phyloP scores from a whole-genome alignment of 331 rosid species.

The Malus hybrid region DNA sequence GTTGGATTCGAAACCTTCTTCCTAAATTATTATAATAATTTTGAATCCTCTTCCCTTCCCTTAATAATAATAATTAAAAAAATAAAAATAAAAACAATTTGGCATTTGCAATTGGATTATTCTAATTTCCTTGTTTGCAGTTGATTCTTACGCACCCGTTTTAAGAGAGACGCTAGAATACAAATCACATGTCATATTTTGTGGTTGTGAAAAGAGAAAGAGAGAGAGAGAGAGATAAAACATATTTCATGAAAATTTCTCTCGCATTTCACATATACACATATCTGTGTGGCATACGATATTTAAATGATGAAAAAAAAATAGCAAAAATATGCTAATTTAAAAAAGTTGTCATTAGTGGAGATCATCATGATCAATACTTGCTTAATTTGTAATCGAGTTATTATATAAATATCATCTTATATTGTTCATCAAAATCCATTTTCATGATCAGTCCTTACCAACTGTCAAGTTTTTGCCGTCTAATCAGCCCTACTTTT shows the following conservation, averaged over 20 bases:
- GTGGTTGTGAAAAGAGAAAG: too few species aligned
- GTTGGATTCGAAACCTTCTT: too few species aligned
- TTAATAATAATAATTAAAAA: too few species aligned
- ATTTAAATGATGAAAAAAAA: background rate
- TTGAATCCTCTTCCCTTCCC: too few species aligned
- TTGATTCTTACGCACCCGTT: background rate
- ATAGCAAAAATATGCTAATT: background rate
- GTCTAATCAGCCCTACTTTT: background rate
- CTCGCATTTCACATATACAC: background rate
- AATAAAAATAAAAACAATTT: too few species aligned
- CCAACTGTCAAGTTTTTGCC: background rate
- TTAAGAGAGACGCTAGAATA: background rate
- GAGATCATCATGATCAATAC: background rate
- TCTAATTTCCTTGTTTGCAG: background rate
- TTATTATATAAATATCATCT: background rate
- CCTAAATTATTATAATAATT: too few species aligned
- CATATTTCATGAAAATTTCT: too few species aligned
- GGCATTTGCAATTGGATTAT: background rate
- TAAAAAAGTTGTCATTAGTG: background rate
- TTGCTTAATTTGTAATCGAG: background rate
- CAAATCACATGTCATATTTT: too few species aligned
- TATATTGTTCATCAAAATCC: background rate
- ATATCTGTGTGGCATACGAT: too few species aligned
- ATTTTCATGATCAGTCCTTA: background rate
- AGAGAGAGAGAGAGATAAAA: too few species aligned